Evolutionary conservation across 1,284 basidiomycete species (phyloP), one percentile per base, ranked within the genome.

Genomic region (Cryptococcus sp.): DNA sequence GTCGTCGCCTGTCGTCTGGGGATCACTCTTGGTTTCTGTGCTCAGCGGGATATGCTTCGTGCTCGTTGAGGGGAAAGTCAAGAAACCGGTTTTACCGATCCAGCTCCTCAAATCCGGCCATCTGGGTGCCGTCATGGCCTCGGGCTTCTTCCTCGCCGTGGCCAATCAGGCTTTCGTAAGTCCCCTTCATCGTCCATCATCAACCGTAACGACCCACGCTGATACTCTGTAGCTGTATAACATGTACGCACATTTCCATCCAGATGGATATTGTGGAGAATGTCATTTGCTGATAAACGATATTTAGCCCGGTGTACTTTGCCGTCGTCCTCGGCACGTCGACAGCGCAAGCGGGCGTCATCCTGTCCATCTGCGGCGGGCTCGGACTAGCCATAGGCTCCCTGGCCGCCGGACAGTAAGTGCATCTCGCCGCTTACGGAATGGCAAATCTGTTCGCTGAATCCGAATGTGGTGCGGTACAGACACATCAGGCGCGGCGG

Each of bases 401-500:
- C 62, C 84, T 97, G 20, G 82, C 90, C 54, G 89, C 91, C 45
- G 93, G 93, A 71, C 88, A 91, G 88, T 91, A 72, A 67, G 76
- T 72, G 1, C 17, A 40, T 19, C 15, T 20, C 38, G 17, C 15
- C 48, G 20, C 4, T 27, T 22, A n/a, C 23, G 10, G 10, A 5
- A 8, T 42, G 47, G 44, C 45, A 6, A 20, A 17, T 7, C 11
- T 13, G 16, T n/a, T 8, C 45, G 22, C 22, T 22, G 17, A 40
- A 2, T 25, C 25, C 6, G n/a, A n/a, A n/a, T n/a, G n/a, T 6
- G 25, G 3, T 25, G 6, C 25, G 25, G 25, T 25, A 25, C 52
- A 78, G 76, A 47, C 65, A 77, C 47, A 80, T 80, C 49, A 71
- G 73, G 13, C 50, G 61, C 3, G 73, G 77, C 0, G 74, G 74